Conservation (phyloP, 1,139 yeast species). For the Saccharomyces hybrid region DNA sequence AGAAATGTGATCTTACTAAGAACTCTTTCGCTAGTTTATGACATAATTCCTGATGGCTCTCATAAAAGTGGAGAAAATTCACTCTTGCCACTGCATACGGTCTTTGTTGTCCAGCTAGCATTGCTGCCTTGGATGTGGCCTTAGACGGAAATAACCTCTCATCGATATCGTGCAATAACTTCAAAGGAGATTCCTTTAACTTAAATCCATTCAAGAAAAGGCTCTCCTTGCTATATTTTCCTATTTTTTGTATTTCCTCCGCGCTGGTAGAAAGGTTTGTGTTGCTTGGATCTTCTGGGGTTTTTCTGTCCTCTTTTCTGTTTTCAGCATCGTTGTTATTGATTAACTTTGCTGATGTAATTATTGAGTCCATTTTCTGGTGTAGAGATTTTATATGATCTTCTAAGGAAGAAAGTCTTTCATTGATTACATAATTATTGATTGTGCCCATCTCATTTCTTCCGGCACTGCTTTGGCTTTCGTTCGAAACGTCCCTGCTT, state of each 20-base stretch:
- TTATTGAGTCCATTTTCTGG: slow-evolving; percentile 3
- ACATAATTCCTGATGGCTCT: slow-evolving; percentile 35
- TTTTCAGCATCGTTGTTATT: neutral
- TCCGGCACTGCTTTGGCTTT: neutral
- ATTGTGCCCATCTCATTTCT: neutral
- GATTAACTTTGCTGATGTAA: neutral
- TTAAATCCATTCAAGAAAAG: slow-evolving; percentile 17
- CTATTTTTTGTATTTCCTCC: neutral
- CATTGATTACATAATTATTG: neutral
- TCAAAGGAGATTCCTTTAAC: slow-evolving; percentile 34
- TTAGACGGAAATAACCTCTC: slow-evolving; percentile 34
- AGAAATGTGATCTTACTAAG: slow-evolving; percentile 42
- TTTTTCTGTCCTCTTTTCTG: neutral
- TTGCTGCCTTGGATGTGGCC: slow-evolving; percentile 26
- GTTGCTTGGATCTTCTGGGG: too few relatives aligned
- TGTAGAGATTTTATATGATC: neutral
- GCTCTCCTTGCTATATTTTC: slow-evolving; percentile 1
- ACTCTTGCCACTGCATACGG: slow-evolving; percentile 32
- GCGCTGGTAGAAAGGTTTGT: too few relatives aligned
- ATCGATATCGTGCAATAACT: slow-evolving; percentile 39
- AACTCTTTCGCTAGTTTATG: slow-evolving; percentile 38
- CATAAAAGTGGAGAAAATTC: slow-evolving; percentile 38
- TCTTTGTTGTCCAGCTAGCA: slow-evolving; percentile 31
- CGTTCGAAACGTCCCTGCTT: neutral
- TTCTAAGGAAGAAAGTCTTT: neutral